phyloP scores from a whole-genome alignment of 2,329 filamentous ascomycete species.

The Tolypocladium nubicola region DNA sequence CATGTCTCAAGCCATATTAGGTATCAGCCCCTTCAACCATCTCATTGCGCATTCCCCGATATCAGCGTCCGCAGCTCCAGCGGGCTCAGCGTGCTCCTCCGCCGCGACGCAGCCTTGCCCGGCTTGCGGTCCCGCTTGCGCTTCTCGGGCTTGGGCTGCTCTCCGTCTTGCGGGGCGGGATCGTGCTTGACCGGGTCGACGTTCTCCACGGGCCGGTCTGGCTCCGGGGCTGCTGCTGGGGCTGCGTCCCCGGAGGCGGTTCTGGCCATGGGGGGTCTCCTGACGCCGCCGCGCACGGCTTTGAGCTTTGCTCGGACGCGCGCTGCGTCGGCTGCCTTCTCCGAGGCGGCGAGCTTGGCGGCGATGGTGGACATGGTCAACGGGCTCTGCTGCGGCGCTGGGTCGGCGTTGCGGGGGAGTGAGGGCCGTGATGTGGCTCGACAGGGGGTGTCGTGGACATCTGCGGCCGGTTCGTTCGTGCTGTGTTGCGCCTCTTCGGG shows the following conservation, averaged over 20 bases:
- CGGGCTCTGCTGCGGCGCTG: constrained; percentile 38
- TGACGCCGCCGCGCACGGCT: constrained; percentile 28
- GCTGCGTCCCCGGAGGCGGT: background rate
- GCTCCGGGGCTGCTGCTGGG: background rate
- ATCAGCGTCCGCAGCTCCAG: constrained; percentile 64
- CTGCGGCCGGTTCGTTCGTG: constrained; percentile 7
- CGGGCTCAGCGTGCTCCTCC: constrained; percentile 65
- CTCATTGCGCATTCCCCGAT: constrained; percentile 26
- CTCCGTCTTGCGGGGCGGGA: constrained; percentile 8
- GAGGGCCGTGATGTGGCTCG: constrained; percentile 16
- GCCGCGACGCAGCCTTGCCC: constrained; percentile 47
- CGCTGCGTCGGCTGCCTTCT: constrained; percentile 53
- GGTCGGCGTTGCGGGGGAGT: constrained; percentile 13
- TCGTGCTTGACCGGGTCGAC: constrained; percentile 26
- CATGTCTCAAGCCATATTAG: background rate
- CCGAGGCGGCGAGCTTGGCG: constrained; percentile 53
- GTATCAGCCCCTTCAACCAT: background rate
- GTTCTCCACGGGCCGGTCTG: constrained; percentile 8
- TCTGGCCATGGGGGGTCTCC: constrained; percentile 14
- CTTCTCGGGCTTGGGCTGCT: constrained; percentile 21
- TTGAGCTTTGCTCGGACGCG: constrained; percentile 52
- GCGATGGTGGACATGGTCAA: constrained; percentile 52
- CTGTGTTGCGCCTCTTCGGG: background rate
- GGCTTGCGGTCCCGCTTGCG: constrained; percentile 41
- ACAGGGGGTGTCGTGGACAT: constrained; percentile 6